Evolutionary conservation across 805 yeast genomes (phyloP), one percentile per base, ranked within the genome.

Genomic region (Cyberlindnera saturnus): DNA sequence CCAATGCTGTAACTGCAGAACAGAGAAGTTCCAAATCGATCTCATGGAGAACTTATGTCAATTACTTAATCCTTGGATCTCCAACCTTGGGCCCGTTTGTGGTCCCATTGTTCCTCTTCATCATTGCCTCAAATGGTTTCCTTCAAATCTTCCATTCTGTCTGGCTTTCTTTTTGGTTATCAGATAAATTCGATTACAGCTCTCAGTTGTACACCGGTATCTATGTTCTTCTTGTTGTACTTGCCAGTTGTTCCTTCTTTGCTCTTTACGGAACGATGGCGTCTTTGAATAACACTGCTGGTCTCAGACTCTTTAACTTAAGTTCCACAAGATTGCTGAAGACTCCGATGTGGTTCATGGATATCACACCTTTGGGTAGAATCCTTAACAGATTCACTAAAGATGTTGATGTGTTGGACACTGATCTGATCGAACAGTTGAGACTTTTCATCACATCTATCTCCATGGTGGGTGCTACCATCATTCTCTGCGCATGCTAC

Each of bases 361-460:
- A 88, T 60, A 75, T 86, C 11, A 83, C 93, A 0, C 96, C 96
- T 10, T 70, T 85, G 65, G 96, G 96, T 4, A 73, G 96, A 55
- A 83, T 87, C 45, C 66, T 88, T 60, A 87, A 86, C 63, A 69
- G 96, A 52, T 87, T 87, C 60, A 86, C 95, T 3, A 86, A 86
- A 55, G 96, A 87, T 60, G 82, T 90, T 1, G 95, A 87, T 58
- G 79, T 79, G 14, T 66, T 87, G 58, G 96, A 88, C 57, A 85
- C 86, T 55, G 91, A 84, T 62, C 63, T 87, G 52, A 73, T 77
- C 37, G 89, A 85, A 57, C 85, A 82, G 54, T 50, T 82, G 41
- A 70, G 93, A 47, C 64, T 80, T 60, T 68, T 84, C 36, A 51
- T 80, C 36, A 75, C 69, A 47, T 74, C 81, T 2, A 43, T 70